Evolutionary conservation across 192 early-diverging fungal species (phyloP), one percentile per base, ranked within the genome.

Genomic region (Umbelopsis sp.): DNA sequence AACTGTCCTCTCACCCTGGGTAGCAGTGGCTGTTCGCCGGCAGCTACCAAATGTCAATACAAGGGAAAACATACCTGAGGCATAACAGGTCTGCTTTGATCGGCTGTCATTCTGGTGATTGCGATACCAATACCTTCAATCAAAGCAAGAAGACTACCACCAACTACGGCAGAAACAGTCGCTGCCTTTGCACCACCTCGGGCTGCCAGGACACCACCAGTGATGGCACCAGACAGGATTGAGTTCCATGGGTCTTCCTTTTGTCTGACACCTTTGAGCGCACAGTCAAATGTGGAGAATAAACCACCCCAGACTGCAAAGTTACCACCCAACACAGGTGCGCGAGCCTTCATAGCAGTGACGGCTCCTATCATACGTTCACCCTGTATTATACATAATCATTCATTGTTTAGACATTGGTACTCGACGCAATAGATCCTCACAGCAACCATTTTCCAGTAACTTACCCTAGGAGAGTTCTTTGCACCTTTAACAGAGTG

Each of bases 201-300:
- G 31, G 93, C 95, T 53, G 98, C 96, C 52, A 99, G 80, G 66
- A 97, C 86, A 10, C 94, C 98, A 49, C 98, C 97, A 1, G 98
- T 98, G 53, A 96, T 88, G 56, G 93, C 93, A 67, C 98, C 98
- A 21, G 94, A 92, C 53, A 91, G 82, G 70, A 99, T 99, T 12
- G 97, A 86, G 82, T 99, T 99, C 97, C 97, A 99, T 21, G 95
- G 91, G 84, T 99, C 98, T 76, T 99, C 98, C 90, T 97, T 98
- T 78, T 95, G 95, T 81, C 98, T 89, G 38, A 98, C 81, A 65
- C 91, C 89, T 73, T 94, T 95, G 66, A 99, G 83, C 49, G 89
- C 91, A 80, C 98, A 99, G 79, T 99, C 98, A 73, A 96, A 95
- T 4, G 97, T 93, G 54, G 95, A 96, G 80, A 98, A 99, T 73